Percentiles rank a stretch among this genome's conserved stretches.
phyloP scores from a whole-genome alignment of 2,329 filamentous ascomycete genomes.

The Hymenoscyphus linearis region DNA sequence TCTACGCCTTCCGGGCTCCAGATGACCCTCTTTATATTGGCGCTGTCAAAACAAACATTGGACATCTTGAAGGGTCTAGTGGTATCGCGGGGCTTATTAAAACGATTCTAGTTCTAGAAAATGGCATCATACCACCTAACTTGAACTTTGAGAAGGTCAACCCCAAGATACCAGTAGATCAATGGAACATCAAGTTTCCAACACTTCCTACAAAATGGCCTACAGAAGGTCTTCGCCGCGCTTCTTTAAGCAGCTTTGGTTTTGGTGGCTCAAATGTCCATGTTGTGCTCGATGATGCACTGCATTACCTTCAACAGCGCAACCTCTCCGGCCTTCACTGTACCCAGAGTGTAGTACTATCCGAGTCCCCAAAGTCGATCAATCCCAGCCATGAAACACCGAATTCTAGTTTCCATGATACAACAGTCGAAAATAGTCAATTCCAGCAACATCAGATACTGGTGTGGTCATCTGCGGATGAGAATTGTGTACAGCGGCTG shows the following conservation, averaged over 20 bases:
- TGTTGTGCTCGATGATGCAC: neutral
- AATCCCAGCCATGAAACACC: no score
- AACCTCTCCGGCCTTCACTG: neutral
- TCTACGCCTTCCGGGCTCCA: neutral
- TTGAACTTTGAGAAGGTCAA: neutral
- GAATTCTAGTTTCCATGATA: no score
- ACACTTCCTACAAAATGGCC: conserved; percentile 5
- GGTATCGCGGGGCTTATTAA: conserved; percentile 14
- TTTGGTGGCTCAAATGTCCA: conserved; percentile 8
- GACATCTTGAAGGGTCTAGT: conserved; percentile 19
- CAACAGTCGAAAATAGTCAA: no score
- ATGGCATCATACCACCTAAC: conserved; percentile 31
- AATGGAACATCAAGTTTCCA: neutral
- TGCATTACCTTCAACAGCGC: no score
- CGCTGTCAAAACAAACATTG: conserved; percentile 23
- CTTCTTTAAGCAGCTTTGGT: conserved; percentile 17
- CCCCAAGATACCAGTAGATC: neutral
- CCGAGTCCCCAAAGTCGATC: no score
- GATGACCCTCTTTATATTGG: conserved; percentile 6
- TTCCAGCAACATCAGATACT: neutral
- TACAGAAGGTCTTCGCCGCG: conserved; percentile 3
- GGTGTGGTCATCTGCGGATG: neutral
- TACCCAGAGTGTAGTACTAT: neutral
- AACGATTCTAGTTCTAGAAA: conserved; percentile 9
- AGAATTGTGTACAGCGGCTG: no score